A percentile compares a stretch with the other conserved stretches of the same genome.
Conservation (phyloP, 176 grass and related monocot genomes). For the Musa acuminata region DNA sequence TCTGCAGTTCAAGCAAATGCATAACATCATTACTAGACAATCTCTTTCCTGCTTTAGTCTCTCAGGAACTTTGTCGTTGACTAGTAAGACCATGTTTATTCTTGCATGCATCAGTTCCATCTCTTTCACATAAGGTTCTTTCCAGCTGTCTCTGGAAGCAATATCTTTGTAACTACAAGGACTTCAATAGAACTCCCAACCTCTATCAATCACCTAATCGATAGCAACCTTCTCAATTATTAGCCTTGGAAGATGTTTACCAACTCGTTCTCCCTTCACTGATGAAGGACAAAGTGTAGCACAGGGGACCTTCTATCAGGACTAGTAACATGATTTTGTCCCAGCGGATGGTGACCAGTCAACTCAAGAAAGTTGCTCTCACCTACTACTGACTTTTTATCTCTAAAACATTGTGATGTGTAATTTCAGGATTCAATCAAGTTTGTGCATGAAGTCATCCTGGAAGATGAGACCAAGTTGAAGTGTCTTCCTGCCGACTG, state of each 20-base stretch:
- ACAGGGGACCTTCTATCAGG: neutral
- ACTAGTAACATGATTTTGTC: neutral
- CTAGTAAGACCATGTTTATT: neutral
- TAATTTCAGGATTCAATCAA: constrained; percentile 47
- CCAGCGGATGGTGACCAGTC: neutral
- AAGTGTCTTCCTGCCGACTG: constrained; percentile 50
- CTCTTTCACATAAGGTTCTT: neutral
- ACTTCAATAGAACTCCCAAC: neutral
- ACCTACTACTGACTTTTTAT: neutral
- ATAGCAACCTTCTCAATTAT: neutral
- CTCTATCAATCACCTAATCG: neutral
- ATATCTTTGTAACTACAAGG: neutral
- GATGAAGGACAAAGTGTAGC: neutral
- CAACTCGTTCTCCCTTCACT: neutral
- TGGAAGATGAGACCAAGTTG: constrained; percentile 54
- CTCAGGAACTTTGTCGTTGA: neutral
- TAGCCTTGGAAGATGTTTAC: neutral
- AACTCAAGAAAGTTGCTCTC: neutral
- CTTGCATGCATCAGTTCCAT: neutral
- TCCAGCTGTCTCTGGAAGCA: neutral
- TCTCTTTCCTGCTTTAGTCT: too few species aligned
- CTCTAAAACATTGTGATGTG: neutral
- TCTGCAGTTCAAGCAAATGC: too few species aligned
- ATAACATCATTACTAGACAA: too few species aligned
- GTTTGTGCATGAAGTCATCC: constrained; percentile 51